Evolutionary conservation across 495 filamentous ascomycete species (phyloP), one percentile per base, ranked within the genome.

Genomic region (Penicillium salamii): DNA sequence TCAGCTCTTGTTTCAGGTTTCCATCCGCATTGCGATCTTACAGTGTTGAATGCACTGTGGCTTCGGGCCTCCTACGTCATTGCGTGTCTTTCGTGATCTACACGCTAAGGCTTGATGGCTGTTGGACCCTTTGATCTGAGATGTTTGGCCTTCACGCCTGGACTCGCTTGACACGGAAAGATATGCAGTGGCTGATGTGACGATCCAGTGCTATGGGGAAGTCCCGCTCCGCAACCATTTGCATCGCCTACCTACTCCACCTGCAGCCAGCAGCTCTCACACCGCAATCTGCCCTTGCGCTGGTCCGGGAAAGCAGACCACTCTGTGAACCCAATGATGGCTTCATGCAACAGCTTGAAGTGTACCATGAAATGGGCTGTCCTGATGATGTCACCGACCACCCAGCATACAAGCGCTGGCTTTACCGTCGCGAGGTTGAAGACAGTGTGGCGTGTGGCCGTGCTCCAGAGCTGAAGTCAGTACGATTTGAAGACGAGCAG

Each of bases 141-240:
- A 29, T 4, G 18, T 12, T 35, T 26, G 13, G 34, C 15, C 24
- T 20, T 26, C 28, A 18, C 28, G 33, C 31, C 31, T 28, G 21
- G 24, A 35, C 14, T 34, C 4, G 14, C 34, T 28, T 37, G 14
- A 23, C 44, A 28, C 19, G 29, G 40, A 33, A 39, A 35, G 24
- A 47, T 43, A 24, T 32, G 40, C 49, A 24, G 26, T 45, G 26
- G 39, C 61, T 74, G 42, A 72, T 58, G 35, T 46, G 43, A 18
- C 28, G 49, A 47, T 75, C 50, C 68, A 97, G 93, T 78, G 91
- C 90, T 24, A 95, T 96, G 90, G 93, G 93, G 26, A 92, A 91
- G 70, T 96, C 90, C 42, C 88, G 93, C 41, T 97, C 91, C 18
- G 85, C 90, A 52, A 83, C 90, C 36, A 77, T 90, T 54, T 77